Evolutionary conservation across 306 rosid genomes (phyloP).

Genomic region (Glycine tomentella): DNA sequence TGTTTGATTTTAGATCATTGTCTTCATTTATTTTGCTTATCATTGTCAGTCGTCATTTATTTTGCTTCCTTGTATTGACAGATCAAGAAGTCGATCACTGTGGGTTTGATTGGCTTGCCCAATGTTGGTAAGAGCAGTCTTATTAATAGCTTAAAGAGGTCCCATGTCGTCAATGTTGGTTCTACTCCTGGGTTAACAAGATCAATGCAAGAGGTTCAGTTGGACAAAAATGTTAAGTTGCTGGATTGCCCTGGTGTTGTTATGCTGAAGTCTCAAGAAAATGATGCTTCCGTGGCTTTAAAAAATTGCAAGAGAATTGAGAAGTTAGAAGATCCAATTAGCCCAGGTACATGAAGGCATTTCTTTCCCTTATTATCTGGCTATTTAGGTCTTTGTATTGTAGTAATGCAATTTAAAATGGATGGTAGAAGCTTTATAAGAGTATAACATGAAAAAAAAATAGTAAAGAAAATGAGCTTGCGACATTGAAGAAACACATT

Average conservation of each 20-base stretch:
- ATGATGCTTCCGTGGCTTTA: conserved; percentile 71
- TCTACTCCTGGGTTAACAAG: conserved; percentile 91
- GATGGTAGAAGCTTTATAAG: too few species aligned
- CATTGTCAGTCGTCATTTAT: conserved; percentile 13
- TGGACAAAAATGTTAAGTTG: conserved; percentile 88
- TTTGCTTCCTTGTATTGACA: conserved; percentile 51
- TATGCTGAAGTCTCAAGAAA: conserved; percentile 74
- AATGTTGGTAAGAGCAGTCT: conserved; percentile 99
- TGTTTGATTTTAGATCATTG: conserved; percentile 13
- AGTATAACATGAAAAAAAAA: too few species aligned
- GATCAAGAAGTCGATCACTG: conserved; percentile 93
- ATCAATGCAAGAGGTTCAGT: conserved; percentile 90
- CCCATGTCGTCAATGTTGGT: conserved; percentile 82
- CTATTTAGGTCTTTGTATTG: too few species aligned
- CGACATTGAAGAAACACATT: too few species aligned
- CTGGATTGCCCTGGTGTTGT: conserved; percentile 98
- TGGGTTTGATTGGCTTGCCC: conserved; percentile 92
- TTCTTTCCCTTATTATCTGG: not conserved
- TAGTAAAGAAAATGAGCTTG: too few species aligned
- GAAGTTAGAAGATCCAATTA: conserved; percentile 85
- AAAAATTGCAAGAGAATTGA: conserved; percentile 95
- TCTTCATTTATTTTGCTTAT: conserved; percentile 29
- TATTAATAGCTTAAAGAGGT: conserved; percentile 86
- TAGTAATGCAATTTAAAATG: too few species aligned
- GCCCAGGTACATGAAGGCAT: conserved; percentile 68